phyloP scores from a whole-genome alignment of 345 rosid genomes.

The Toxicodendron radicans region DNA sequence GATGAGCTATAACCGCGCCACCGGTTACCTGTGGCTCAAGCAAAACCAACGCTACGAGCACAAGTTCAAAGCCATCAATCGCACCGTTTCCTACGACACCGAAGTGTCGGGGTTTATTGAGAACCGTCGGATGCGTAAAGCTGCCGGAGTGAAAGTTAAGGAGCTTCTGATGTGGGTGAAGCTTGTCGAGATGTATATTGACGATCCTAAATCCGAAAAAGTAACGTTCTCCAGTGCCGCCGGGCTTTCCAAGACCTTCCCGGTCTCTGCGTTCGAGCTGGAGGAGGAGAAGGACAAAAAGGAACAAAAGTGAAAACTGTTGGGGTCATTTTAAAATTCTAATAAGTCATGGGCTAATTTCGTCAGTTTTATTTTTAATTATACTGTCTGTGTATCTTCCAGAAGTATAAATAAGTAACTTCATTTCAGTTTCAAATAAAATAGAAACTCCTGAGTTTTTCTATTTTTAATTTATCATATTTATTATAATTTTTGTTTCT shows the following conservation, averaged over 20 bases:
- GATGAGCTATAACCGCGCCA: conserved; percentile 47
- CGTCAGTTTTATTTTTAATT: too few relatives aligned
- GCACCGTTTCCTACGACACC: conserved; percentile 47
- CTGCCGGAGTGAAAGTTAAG: conserved; percentile 55
- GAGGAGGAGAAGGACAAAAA: conserved; percentile 16
- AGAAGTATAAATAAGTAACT: too few relatives aligned
- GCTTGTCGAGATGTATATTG: conserved; percentile 46
- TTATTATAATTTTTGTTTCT: too few relatives aligned
- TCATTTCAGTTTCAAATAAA: too few relatives aligned
- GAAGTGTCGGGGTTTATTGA: conserved; percentile 57
- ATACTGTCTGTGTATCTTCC: too few relatives aligned
- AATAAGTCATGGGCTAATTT: too few relatives aligned
- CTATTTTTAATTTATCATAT: too few relatives aligned
- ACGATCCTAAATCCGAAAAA: conserved; percentile 32
- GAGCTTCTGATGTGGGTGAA: conserved; percentile 62
- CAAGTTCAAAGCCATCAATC: conserved; percentile 37
- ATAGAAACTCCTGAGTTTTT: too few relatives aligned
- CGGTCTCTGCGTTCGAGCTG: conserved; percentile 52
- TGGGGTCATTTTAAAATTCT: not conserved
- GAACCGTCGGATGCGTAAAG: conserved; percentile 44
- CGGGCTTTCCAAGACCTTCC: conserved; percentile 59
- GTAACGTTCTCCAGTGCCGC: conserved; percentile 44
- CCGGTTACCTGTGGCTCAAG: conserved; percentile 69
- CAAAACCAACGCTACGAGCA: conserved; percentile 43
- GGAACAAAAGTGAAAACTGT: not conserved